A percentile compares a stretch with the other conserved stretches of the same genome.
phyloP scores from a whole-genome alignment of 257 asterid genomes.

The Gentiana dahurica region DNA sequence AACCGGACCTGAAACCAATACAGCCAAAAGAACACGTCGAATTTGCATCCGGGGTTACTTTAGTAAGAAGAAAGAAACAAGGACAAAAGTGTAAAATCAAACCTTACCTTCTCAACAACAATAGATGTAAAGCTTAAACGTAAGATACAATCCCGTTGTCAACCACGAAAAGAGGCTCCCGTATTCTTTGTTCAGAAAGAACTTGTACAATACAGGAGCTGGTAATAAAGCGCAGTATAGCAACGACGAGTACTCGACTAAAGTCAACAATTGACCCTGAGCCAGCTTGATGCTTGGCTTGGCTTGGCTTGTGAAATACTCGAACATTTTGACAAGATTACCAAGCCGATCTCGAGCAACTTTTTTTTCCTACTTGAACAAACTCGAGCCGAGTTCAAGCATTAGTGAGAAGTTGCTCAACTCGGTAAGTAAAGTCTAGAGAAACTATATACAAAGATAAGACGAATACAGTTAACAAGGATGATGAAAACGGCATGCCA shows the following conservation, averaged over 20 bases:
- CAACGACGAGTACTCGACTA: slow-evolving; percentile 69
- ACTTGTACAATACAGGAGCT: slow-evolving; percentile 85
- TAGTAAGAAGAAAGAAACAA: background rate
- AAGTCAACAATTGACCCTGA: slow-evolving; percentile 81
- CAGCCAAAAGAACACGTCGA: slow-evolving; percentile 4
- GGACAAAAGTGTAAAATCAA: slow-evolving; percentile 10
- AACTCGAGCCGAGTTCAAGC: too few relatives aligned
- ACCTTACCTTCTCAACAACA: slow-evolving; percentile 84
- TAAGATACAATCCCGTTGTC: slow-evolving; percentile 75
- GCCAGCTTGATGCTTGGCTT: too few relatives aligned
- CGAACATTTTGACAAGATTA: too few relatives aligned
- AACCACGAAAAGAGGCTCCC: slow-evolving; percentile 85
- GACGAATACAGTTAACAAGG: slow-evolving; percentile 55
- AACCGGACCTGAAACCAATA: slow-evolving; percentile 46
- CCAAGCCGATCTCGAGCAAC: too few relatives aligned
- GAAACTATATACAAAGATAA: too few relatives aligned
- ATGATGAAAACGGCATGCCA: slow-evolving; percentile 80
- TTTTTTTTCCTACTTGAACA: too few relatives aligned
- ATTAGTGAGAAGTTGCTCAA: too few relatives aligned
- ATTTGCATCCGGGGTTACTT: slow-evolving; percentile 2
- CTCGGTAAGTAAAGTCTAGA: too few relatives aligned
- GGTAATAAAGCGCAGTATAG: slow-evolving; percentile 81
- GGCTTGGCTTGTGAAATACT: too few relatives aligned
- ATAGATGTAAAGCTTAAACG: slow-evolving; percentile 69
- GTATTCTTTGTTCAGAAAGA: slow-evolving; percentile 78